Evolutionary conservation across 345 rosid genomes (phyloP), one percentile per base, ranked within the genome.

Genomic region (Mangifera indica): DNA sequence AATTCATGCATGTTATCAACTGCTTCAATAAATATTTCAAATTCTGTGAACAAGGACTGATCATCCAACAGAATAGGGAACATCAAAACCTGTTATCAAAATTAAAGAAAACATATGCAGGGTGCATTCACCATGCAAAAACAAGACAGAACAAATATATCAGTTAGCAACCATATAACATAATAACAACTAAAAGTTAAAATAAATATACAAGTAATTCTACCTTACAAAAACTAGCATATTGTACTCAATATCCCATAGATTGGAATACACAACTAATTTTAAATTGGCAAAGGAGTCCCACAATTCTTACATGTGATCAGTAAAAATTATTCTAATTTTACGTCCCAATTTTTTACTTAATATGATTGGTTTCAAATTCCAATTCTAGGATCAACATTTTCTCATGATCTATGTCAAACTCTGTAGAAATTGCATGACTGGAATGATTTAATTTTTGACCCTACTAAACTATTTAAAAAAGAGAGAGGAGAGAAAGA

Each of bases 1-100:
- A 95, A 81, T 82, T 95, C 99, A 74, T 95, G 99, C 79, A 92
- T 80, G 66, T 84, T 84, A 84, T 92, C 99, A 42, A 95, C 88
- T 65, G 93, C 87, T 86, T 90, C 97, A 76, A 94, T 86, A 66
- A 92, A 94, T 49, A 78, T 81, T 75, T 92, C 98, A 78, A 94
- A 92, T 83, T 92, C 99, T 74, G 76, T 44, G 73, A 84, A 84
- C 62, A 95, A 83, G 25, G 88, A 86, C 78, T 81, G 85, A 72
- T 92, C 96, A 80, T 92, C 92, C 71, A 95, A 81, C 79, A 92
- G 84, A 75, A 81, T 60, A 26, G 99, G 99, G 87, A 84, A 90
- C 99, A 92, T 95, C 88, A 95, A 87, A 77, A 95, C 96, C 99
- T 95, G 89, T 56, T 58, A 74, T 42, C 25, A 70, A 60, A 26